A percentile compares a stretch with the other conserved stretches of the same genome.
These are phyloP conservation scores for Canavalia ensiformis DNA, from an alignment of 306 rosid genomes.

Conservation along the genomic window DNA sequence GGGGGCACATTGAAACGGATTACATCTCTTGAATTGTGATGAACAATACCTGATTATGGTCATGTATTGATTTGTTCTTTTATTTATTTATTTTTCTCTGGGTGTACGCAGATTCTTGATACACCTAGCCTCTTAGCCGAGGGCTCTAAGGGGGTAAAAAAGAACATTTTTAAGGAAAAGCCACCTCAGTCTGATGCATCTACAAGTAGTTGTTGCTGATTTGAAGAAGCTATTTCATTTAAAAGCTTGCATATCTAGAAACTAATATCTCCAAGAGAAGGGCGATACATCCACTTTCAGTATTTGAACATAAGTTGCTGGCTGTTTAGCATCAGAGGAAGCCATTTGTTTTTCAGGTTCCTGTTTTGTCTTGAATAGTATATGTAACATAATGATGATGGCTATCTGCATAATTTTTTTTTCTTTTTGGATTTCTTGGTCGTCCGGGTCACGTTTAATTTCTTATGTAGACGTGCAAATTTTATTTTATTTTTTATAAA, in stretches of 20 bases:
- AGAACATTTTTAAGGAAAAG: conserved; percentile 85
- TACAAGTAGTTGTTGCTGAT: conserved; percentile 84
- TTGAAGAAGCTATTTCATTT: conserved; percentile 35
- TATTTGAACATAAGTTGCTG: conserved; percentile 40
- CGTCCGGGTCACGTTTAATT: conserved; percentile 30
- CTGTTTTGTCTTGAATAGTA: conserved; percentile 47
- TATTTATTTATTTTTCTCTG: conserved; percentile 10
- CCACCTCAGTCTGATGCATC: conserved; percentile 65
- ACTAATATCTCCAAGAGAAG: conserved; percentile 39
- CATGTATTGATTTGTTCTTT: conserved; percentile 17
- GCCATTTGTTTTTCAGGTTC: conserved; percentile 27
- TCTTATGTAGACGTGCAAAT: conserved; percentile 21
- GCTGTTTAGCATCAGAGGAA: conserved; percentile 34
- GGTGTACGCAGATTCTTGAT: conserved; percentile 79
- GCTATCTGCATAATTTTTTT: conserved; percentile 21
- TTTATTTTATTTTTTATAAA: neutral
- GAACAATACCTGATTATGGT: conserved; percentile 20
- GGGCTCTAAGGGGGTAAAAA: conserved; percentile 82
- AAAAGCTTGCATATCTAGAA: conserved; percentile 31
- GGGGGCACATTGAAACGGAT: conserved; percentile 15
- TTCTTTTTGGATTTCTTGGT: conserved; percentile 27
- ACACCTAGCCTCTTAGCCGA: conserved; percentile 93
- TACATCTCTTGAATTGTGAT: neutral
- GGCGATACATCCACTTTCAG: conserved; percentile 30
- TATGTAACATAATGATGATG: conserved; percentile 43